These are phyloP conservation scores for Alternaria brassicicola DNA, from an alignment of 2,329 filamentous ascomycete species.

Conservation along the genomic window DNA sequence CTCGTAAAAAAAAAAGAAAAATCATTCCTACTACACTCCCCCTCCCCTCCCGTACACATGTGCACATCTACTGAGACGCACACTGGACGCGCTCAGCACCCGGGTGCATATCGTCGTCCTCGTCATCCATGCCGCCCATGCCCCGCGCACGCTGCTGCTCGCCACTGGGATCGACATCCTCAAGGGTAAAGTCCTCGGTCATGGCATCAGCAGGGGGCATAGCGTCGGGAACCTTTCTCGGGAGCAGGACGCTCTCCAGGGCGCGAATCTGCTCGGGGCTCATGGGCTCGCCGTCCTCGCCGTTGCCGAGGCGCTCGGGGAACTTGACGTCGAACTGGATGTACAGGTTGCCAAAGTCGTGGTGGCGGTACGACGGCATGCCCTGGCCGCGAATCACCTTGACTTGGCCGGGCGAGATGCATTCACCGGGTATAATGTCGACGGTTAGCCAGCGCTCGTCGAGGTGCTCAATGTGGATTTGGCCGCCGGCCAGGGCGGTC, in stretches of 20 bases:
- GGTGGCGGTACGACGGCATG: conserved; percentile 95
- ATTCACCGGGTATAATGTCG: conserved; percentile 91
- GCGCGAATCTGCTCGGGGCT: conserved; percentile 73
- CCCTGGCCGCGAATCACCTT: conserved; percentile 96
- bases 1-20: too few species aligned
- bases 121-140: conserved; percentile 68
- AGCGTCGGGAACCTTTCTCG: conserved; percentile 65
- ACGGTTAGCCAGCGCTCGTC: conserved; percentile 97
- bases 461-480: conserved; percentile 91
- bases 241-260: conserved; percentile 84
- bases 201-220: conserved; percentile 81
- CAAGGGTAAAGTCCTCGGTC: conserved; percentile 86
- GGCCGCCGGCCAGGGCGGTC: conserved; percentile 90
- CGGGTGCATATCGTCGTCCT: conserved; percentile 64
- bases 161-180: conserved; percentile 75
- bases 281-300: conserved; percentile 54
- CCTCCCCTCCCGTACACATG: too few species aligned
- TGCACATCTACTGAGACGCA: conserved; percentile 77
- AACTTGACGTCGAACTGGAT: conserved; percentile 98
- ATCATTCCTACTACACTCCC: too few species aligned
- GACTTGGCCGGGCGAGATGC: conserved; percentile 86
- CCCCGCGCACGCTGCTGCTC: conserved; percentile 72
- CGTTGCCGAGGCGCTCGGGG: conserved; percentile 63
- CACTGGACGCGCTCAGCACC: conserved; percentile 84
- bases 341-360: conserved; percentile 94